These are phyloP conservation scores for Suhomyces bokatorum DNA, from an alignment of 1,139 yeast species.

Conservation along the genomic window DNA sequence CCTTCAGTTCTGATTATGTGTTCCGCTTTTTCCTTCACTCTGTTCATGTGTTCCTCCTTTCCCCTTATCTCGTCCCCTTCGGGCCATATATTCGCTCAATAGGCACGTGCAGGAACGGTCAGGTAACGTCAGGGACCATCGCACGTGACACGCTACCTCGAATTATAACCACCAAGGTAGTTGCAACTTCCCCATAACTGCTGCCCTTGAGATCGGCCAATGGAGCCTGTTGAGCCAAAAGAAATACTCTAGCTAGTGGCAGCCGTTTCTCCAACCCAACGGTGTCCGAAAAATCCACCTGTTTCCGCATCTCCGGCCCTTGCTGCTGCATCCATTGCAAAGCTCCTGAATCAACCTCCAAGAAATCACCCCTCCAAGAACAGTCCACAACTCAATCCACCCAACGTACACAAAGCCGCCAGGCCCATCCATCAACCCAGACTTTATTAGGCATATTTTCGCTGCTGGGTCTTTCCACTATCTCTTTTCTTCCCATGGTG, in stretches of 20 bases:
- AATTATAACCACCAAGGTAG: slow-evolving; percentile 24
- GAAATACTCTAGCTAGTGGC: not conserved
- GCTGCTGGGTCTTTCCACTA: not conserved
- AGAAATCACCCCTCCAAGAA: too few species aligned
- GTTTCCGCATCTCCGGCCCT: too few species aligned
- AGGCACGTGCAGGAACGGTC: too few species aligned
- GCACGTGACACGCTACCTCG: too few species aligned
- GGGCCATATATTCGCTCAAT: too few species aligned
- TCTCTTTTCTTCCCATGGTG: not conserved
- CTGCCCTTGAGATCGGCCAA: not conserved
- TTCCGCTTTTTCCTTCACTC: too few species aligned
- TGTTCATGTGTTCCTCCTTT: too few species aligned
- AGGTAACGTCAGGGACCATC: too few species aligned
- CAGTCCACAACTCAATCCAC: not conserved
- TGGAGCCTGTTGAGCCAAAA: not conserved
- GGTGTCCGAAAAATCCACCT: not conserved
- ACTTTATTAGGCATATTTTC: not conserved
- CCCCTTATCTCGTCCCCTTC: too few species aligned
- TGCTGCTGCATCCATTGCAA: too few species aligned
- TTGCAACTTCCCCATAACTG: slow-evolving; percentile 17
- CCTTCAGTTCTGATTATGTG: too few species aligned
- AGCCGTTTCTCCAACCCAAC: not conserved
- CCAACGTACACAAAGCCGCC: not conserved
- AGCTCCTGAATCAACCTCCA: too few species aligned
- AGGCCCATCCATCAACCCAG: not conserved